A percentile compares a stretch with the other conserved stretches of the same genome.
These are phyloP conservation scores for Colletotrichum somersetense DNA, from an alignment of 2,329 filamentous ascomycete species.

Conservation along the genomic window DNA sequence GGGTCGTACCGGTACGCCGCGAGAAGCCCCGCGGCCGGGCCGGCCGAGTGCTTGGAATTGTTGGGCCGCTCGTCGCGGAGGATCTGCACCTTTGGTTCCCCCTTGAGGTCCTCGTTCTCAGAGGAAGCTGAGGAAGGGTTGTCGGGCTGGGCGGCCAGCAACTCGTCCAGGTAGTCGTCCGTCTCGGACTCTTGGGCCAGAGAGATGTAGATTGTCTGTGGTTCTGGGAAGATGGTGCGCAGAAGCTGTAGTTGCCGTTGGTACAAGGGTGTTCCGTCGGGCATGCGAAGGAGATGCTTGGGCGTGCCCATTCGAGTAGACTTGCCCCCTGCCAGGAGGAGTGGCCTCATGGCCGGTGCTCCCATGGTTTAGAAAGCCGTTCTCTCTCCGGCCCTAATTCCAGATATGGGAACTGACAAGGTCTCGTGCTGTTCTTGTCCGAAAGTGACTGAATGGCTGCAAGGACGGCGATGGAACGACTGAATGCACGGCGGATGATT, in stretches of 20 bases:
- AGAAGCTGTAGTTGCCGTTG: slow-evolving; percentile 46
- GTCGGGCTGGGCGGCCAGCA: slow-evolving; percentile 26
- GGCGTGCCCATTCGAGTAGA: slow-evolving; percentile 49
- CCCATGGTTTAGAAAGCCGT: slow-evolving; percentile 7
- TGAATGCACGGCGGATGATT: background rate
- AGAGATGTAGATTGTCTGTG: slow-evolving; percentile 47
- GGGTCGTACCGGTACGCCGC: slow-evolving; percentile 47
- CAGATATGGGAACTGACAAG: background rate
- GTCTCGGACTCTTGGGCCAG: slow-evolving; percentile 40
- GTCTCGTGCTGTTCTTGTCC: background rate
- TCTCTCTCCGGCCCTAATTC: background rate
- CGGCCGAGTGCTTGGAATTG: slow-evolving; percentile 12
- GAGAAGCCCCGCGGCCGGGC: slow-evolving; percentile 46
- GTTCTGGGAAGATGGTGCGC: slow-evolving; percentile 44
- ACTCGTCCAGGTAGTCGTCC: slow-evolving; percentile 30
- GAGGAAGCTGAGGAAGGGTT: slow-evolving; percentile 22
- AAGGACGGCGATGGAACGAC: background rate
- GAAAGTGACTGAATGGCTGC: background rate
- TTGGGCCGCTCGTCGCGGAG: slow-evolving; percentile 19
- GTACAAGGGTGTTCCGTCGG: slow-evolving; percentile 47
- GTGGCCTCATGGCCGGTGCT: slow-evolving; percentile 43
- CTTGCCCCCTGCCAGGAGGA: slow-evolving; percentile 50
- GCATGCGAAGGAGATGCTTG: slow-evolving; percentile 50
- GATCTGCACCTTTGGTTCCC: slow-evolving; percentile 12
- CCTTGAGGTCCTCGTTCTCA: background rate